Conservation (phyloP, 371 early-diverging fungal species). For the Dipsacomyces acuminosporus region DNA sequence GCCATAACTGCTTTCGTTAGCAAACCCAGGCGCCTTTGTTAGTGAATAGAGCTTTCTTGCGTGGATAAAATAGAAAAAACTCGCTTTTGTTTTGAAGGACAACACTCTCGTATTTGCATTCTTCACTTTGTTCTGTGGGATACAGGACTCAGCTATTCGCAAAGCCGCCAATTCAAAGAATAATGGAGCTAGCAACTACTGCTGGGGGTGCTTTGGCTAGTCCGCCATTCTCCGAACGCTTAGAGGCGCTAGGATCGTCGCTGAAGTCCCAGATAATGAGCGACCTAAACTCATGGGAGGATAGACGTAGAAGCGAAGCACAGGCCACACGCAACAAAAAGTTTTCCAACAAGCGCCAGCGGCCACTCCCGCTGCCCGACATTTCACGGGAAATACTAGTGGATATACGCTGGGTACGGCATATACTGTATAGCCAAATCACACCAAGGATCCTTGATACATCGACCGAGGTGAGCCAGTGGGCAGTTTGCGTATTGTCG, state of each 20-base stretch:
- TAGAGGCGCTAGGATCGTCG: conserved; percentile 25
- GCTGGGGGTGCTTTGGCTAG: too few relatives aligned
- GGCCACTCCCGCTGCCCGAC: conserved; percentile 28
- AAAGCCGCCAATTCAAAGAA: too few relatives aligned
- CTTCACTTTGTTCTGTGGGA: too few relatives aligned
- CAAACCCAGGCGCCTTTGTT: too few relatives aligned
- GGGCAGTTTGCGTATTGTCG: conserved; percentile 30
- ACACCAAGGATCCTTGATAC: too few relatives aligned
- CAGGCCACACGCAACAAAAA: conserved; percentile 14
- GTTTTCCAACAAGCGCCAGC: conserved; percentile 16
- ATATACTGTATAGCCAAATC: conserved; percentile 3
- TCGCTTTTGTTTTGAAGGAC: too few relatives aligned
- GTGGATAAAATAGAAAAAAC: too few relatives aligned
- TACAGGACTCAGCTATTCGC: too few relatives aligned
- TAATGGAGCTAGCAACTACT: too few relatives aligned
- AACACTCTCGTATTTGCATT: too few relatives aligned
- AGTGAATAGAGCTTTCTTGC: too few relatives aligned
- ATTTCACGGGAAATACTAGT: conserved; percentile 13
- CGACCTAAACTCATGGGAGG: conserved; percentile 41
- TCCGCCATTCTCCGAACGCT: conserved; percentile 4
- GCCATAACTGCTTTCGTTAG: too few relatives aligned
- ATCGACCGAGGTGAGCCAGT: conserved; percentile 4
- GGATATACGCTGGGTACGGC: conserved; percentile 20
- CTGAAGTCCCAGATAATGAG: conserved; percentile 43
- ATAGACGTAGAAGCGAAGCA: conserved; percentile 21